Evolutionary conservation across 371 early-diverging fungal species (phyloP), one percentile per base, ranked within the genome.

Genomic region (Saksenaea vasiformis): DNA sequence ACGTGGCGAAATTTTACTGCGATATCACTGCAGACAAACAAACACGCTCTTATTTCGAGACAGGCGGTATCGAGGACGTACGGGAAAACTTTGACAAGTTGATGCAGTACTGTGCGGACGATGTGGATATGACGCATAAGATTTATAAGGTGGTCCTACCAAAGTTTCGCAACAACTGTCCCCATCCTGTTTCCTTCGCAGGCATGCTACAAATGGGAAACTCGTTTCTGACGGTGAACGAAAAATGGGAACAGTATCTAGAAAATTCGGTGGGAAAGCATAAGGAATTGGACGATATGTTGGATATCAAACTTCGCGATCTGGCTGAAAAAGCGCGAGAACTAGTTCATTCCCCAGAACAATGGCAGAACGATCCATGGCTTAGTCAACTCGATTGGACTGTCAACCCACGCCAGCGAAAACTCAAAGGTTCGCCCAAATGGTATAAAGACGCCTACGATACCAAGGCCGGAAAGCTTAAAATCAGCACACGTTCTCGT

Each of bases 151-250:
- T 65, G 5, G 85, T 95, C 2, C 87, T 91, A 0, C 92, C 93
- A 7, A 73, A 76, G 34, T 98, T 88, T 71, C 71, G 84, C 15
- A 54, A 78, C 11, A 93, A 93, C 54, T 97, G 97, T 67, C 96
- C 98, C 9, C 94, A 97, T 66, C 97, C 97, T 1, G 94, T 90
- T 26, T 93, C 97, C 4, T 94, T 98, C 78, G 91, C 92, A 0
- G 98, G 98, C 3, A 91, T 94, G 76, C 66, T 96, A 19, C 85
- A 90, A 54, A 96, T 98, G 95, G 91, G 93, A 3, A 90, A 85
- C 37, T 85, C 90, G 0, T 94, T 93, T 70, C 71, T 98, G 67
- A 91, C 98, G 0, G 91, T 91, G 17, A 86, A 87, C 7, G 79
- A 84, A 27, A 84, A 84, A 36, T 97, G 98, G 98, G 76, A 86